These are phyloP conservation scores for Cladosporium sp. DNA, from an alignment of 2,329 filamentous ascomycete species.

Conservation along the genomic window DNA sequence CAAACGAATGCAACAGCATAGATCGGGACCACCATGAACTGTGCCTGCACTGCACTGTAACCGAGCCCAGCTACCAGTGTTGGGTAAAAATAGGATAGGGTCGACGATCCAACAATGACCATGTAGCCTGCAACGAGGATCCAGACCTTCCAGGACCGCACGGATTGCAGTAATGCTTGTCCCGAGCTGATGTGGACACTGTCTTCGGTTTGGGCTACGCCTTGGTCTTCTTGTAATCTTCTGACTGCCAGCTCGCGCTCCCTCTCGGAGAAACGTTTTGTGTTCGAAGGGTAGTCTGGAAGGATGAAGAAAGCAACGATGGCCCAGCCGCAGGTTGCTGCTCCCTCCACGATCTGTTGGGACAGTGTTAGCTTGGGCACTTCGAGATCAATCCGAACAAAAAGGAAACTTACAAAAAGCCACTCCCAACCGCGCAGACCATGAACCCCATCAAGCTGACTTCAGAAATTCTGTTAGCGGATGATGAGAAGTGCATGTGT, in stretches of 20 bases:
- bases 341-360: conserved; percentile 31
- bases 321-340: conserved; percentile 44
- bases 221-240: conserved; percentile 42
- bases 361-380: neutral
- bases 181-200: conserved; percentile 33
- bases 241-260: conserved; percentile 42
- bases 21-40: conserved; percentile 40
- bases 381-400: neutral
- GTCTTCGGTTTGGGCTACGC: conserved; percentile 32
- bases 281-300: conserved; percentile 48
- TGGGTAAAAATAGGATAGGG: conserved; percentile 53
- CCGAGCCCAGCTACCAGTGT: conserved; percentile 51
- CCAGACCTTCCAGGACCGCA: conserved; percentile 46
- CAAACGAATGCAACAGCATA: conserved; percentile 52
- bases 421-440: conserved; percentile 41
- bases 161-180: conserved; percentile 36
- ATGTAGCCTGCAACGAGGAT: conserved; percentile 49
- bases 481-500: neutral
- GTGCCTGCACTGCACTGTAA: conserved; percentile 32
- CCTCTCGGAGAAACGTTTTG: conserved; percentile 38
- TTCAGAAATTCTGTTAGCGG: neutral
- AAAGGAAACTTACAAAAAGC: conserved; percentile 36
- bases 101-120: conserved; percentile 48
- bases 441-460: conserved; percentile 34
- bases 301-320: conserved; percentile 44